Evolutionary conservation across 2,329 filamentous ascomycete genomes (phyloP).

Genomic region (Neopestalotiopsis clavispora): DNA sequence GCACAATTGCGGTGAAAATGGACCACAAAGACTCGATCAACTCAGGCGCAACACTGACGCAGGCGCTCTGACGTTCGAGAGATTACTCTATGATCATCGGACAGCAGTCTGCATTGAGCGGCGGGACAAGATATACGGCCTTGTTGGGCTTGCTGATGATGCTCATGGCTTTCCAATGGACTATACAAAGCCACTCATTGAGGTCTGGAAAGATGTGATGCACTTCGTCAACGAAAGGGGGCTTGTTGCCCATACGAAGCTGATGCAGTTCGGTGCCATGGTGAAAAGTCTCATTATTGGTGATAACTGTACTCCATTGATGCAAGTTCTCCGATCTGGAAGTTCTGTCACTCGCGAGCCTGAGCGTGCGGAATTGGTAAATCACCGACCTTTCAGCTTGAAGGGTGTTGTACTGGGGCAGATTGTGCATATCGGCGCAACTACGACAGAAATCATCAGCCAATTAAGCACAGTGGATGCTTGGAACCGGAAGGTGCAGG

Average conservation of each 20-base stretch:
- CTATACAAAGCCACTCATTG: slow-evolving; percentile 29
- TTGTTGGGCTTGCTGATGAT: slow-evolving; percentile 33
- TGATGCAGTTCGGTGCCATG: slow-evolving; percentile 17
- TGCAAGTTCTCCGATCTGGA: slow-evolving; percentile 12
- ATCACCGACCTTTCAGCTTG: too few relatives aligned
- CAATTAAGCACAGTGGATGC: too few relatives aligned
- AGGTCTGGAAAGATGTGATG: slow-evolving; percentile 35
- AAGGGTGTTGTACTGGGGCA: too few relatives aligned
- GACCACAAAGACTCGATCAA: too few relatives aligned
- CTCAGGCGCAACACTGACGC: slow-evolving; percentile 21
- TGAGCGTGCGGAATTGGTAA: too few relatives aligned
- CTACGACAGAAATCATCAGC: too few relatives aligned
- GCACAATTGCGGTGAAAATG: too few relatives aligned
- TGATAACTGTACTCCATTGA: slow-evolving; percentile 1
- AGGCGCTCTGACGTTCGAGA: slow-evolving; percentile 22
- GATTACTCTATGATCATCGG: slow-evolving; percentile 29
- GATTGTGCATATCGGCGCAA: too few relatives aligned
- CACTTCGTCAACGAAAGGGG: too few relatives aligned
- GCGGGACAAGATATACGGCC: slow-evolving; percentile 36
- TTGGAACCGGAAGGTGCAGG: too few relatives aligned
- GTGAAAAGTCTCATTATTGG: slow-evolving; percentile 18
- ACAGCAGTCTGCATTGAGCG: slow-evolving; percentile 31
- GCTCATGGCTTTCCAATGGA: slow-evolving; percentile 31
- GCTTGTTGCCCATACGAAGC: too few relatives aligned
- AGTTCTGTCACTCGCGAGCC: too few relatives aligned